A percentile compares a stretch with the other conserved stretches of the same genome.
Conservation (phyloP, 331 rosid genomes). For the Dryas integrifolia region DNA sequence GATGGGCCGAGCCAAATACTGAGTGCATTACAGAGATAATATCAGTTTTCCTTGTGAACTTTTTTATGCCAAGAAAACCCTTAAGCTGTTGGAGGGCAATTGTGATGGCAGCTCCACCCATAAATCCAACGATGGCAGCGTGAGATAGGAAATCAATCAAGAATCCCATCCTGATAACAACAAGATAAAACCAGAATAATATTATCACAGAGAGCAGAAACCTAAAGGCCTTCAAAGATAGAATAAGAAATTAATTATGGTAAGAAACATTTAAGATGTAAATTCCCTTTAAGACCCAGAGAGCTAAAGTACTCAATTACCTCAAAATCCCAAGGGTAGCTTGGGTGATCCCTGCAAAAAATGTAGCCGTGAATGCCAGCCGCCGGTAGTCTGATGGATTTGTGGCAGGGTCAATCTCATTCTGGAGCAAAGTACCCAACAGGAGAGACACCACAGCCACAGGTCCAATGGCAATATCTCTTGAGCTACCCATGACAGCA, state of each 20-base stretch:
- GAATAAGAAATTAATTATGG: not conserved
- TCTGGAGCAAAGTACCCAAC: slow-evolving; percentile 70
- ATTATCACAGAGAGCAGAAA: not conserved
- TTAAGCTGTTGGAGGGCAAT: slow-evolving; percentile 96
- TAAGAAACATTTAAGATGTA: not conserved
- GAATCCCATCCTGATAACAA: slow-evolving; percentile 72
- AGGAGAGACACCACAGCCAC: slow-evolving; percentile 94
- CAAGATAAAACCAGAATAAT: not conserved
- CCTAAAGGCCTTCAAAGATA: not conserved
- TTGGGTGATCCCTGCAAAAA: slow-evolving; percentile 90
- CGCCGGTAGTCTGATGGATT: slow-evolving; percentile 54
- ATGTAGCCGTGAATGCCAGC: slow-evolving; percentile 92
- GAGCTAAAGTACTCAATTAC: slow-evolving; percentile 32
- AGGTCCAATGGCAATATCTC: slow-evolving; percentile 95
- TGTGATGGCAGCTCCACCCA: slow-evolving; percentile 99
- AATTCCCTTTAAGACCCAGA: slow-evolving; percentile 6
- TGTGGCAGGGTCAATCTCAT: slow-evolving; percentile 47
- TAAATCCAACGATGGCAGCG: slow-evolving; percentile 95
- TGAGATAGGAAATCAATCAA: slow-evolving; percentile 91
- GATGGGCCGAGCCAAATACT: slow-evolving; percentile 55
- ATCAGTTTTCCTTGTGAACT: slow-evolving; percentile 69
- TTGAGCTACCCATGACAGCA: slow-evolving; percentile 93
- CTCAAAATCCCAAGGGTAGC: slow-evolving; percentile 84
- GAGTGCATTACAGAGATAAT: slow-evolving; percentile 68
- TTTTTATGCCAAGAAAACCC: slow-evolving; percentile 80